Percentiles rank a stretch among this genome's conserved stretches.
Conservation (phyloP, 1,284 basidiomycete species). For the Moniliophthora roreri region DNA sequence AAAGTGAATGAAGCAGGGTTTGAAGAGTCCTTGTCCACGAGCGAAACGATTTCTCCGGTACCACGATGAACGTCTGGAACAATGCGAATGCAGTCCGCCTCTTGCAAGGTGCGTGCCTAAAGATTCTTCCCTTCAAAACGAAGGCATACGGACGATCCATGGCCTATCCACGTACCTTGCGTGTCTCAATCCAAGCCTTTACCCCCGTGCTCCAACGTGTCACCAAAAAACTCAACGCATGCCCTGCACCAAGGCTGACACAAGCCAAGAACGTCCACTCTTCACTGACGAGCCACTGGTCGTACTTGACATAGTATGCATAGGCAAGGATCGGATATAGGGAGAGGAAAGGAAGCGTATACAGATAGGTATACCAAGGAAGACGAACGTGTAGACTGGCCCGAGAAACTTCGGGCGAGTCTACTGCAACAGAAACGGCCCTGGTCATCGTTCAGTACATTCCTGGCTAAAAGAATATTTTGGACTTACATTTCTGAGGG, state of each 20-base stretch:
- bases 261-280: constrained; percentile 96
- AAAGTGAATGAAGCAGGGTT: constrained; percentile 78
- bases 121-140: constrained; percentile 4
- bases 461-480: background rate
- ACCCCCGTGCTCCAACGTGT: constrained; percentile 90
- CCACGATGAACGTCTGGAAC: constrained; percentile 87
- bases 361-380: constrained; percentile 79
- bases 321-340: constrained; percentile 91
- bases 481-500: constrained; percentile 1
- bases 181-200: constrained; percentile 78
- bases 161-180: constrained; percentile 43
- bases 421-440: constrained; percentile 53
- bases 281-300: constrained; percentile 89
- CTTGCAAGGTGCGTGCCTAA: constrained; percentile 65
- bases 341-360: constrained; percentile 81
- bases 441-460: constrained; percentile 1
- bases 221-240: constrained; percentile 90
- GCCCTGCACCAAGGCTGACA: constrained; percentile 80
- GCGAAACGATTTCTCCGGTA: constrained; percentile 85
- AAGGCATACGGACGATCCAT: constrained; percentile 1
- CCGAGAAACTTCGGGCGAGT: constrained; percentile 84
- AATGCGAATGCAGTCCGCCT: constrained; percentile 83
- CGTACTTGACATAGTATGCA: constrained; percentile 89
- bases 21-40: constrained; percentile 62
- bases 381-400: constrained; percentile 82